A percentile compares a stretch with the other conserved stretches of the same genome.
Evolutionary conservation across 306 rosid genomes (phyloP).

Genomic region (Castanea crenata): DNA sequence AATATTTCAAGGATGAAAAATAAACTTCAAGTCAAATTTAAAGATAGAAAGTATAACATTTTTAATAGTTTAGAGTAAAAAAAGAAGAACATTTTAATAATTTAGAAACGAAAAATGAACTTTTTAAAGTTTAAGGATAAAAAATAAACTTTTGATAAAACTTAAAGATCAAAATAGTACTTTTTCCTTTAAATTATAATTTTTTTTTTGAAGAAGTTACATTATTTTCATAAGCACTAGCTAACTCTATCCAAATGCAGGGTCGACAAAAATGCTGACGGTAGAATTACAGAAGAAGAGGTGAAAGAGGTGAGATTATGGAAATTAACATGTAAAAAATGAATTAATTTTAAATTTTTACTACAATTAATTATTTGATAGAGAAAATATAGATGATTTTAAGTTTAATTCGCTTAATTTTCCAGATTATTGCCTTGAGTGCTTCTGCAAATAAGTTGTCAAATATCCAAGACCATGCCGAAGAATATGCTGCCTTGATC

Average conservation of each 20-base stretch:
- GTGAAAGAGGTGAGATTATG: slow-evolving; percentile 65
- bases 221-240: too few species aligned
- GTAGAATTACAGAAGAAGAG: slow-evolving; percentile 72
- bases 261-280: slow-evolving; percentile 94
- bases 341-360: not conserved
- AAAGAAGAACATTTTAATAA: too few species aligned
- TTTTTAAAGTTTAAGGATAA: too few species aligned
- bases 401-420: not conserved
- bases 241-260: slow-evolving; percentile 33
- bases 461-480: slow-evolving; percentile 68
- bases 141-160: too few species aligned
- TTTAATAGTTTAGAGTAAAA: accelerated
- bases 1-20: too few species aligned
- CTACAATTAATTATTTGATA: not conserved
- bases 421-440: slow-evolving; percentile 72
- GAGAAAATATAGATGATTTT: not conserved
- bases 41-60: too few species aligned
- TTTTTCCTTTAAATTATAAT: too few species aligned
- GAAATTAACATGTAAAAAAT: not conserved
- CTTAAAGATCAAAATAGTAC: too few species aligned
- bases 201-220: too few species aligned
- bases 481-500: slow-evolving; percentile 90
- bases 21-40: too few species aligned
- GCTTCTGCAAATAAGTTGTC: slow-evolving; percentile 89
- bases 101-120: too few species aligned